Evolutionary conservation across 306 rosid genomes (phyloP).

Genomic region (Canavalia ensiformis): DNA sequence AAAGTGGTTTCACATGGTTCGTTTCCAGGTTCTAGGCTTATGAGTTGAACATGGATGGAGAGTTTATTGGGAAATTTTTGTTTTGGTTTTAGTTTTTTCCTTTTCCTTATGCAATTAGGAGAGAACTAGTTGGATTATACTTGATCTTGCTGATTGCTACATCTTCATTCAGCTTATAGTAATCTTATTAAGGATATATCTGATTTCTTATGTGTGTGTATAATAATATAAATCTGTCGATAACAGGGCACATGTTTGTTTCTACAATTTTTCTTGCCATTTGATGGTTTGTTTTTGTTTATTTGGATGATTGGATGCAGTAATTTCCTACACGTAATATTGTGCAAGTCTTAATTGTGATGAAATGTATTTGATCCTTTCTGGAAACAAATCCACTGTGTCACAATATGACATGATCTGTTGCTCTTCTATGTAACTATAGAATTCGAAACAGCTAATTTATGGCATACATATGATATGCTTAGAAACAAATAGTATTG

Average conservation of each 20-base stretch:
- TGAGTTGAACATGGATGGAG: neutral
- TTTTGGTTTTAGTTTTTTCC: neutral
- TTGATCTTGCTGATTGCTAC: neutral
- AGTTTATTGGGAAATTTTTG: too few relatives aligned
- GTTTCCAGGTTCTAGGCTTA: neutral
- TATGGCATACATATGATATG: neutral
- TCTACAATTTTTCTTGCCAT: neutral
- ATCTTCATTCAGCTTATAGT: neutral
- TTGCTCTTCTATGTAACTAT: constrained; percentile 20
- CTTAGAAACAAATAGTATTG: constrained; percentile 11
- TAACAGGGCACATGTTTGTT: neutral
- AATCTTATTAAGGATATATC: neutral
- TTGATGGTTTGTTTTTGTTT: neutral
- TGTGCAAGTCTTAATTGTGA: neutral
- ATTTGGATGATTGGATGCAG: neutral
- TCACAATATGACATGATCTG: constrained; percentile 18
- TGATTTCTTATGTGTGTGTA: neutral
- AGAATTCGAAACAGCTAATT: constrained; percentile 21
- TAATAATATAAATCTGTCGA: neutral
- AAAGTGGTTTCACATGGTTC: neutral
- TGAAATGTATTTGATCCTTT: neutral
- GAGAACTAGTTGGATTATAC: neutral
- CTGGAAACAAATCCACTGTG: neutral
- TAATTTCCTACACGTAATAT: neutral
- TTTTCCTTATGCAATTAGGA: neutral